Evolutionary conservation across 495 filamentous ascomycete genomes (phyloP).

Genomic region (Daldinia grandis): DNA sequence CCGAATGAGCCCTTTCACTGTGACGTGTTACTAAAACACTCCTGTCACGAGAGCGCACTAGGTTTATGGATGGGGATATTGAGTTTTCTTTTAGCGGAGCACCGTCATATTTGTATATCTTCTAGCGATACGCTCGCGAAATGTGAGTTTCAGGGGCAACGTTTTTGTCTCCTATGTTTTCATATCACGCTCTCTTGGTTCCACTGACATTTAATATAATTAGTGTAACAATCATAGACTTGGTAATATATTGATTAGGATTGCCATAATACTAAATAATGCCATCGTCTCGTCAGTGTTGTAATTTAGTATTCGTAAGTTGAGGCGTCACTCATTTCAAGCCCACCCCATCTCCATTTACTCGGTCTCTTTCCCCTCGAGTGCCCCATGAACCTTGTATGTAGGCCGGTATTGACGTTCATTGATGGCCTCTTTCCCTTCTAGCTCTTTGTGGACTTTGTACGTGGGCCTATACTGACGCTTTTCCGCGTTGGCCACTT

Average conservation of each 20-base stretch:
- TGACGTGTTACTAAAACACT: neutral
- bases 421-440: neutral
- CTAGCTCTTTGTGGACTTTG: neutral
- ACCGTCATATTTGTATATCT: too few species aligned
- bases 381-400: neutral
- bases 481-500: neutral
- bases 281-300: neutral
- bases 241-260: neutral
- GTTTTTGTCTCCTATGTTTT: too few species aligned
- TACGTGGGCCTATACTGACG: constrained; percentile 6
- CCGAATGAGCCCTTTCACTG: neutral
- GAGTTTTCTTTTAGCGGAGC: too few species aligned
- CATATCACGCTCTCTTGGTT: neutral
- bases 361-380: neutral
- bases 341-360: neutral
- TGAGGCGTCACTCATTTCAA: neutral
- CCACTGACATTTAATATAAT: neutral
- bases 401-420: constrained; percentile 8
- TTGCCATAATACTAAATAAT: neutral
- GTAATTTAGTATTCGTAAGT: neutral
- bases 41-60: neutral
- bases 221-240: neutral
- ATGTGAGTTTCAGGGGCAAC: too few species aligned
- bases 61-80: too few species aligned
- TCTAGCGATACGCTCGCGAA: too few species aligned